These are phyloP conservation scores for Petunia axillaris DNA, from an alignment of 257 asterid genomes.

Conservation along the genomic window DNA sequence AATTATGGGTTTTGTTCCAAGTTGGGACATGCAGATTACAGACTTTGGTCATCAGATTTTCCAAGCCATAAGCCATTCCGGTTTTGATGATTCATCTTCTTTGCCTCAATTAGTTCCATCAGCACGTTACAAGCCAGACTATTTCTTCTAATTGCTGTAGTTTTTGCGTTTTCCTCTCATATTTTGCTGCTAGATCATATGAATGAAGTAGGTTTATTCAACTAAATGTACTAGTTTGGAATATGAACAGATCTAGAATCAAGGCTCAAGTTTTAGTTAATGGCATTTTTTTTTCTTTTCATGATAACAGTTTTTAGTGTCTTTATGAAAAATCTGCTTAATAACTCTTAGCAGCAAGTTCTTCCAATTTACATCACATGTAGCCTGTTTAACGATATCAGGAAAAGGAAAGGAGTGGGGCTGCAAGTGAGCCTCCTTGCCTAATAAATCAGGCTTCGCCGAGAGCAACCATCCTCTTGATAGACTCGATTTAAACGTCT, in stretches of 20 bases:
- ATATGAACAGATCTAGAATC: background rate
- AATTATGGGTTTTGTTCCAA: background rate
- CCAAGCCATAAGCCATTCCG: conserved; percentile 2
- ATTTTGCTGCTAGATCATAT: background rate
- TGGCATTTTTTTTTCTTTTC: too few relatives aligned
- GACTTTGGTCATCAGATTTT: conserved; percentile 11
- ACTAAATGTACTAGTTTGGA: background rate
- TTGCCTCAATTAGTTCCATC: background rate
- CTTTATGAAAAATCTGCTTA: too few relatives aligned
- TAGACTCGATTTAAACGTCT: conserved; percentile 43
- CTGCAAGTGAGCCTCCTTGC: conserved; percentile 27
- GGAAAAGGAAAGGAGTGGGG: too few relatives aligned
- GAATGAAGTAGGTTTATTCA: background rate
- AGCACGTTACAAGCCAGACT: background rate
- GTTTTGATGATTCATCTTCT: conserved; percentile 1
- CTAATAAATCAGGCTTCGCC: conserved; percentile 34
- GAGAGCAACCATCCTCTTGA: conserved; percentile 45
- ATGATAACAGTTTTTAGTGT: too few relatives aligned
- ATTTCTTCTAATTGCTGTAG: background rate
- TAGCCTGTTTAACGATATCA: too few relatives aligned
- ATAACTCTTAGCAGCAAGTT: too few relatives aligned
- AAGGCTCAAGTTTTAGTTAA: background rate
- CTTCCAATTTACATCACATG: too few relatives aligned
- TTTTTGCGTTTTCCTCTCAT: background rate
- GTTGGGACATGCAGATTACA: background rate